Base-by-base conservation (phyloP, 176 grass and related monocot genomes). In the Musa schizocarpa region DNA sequence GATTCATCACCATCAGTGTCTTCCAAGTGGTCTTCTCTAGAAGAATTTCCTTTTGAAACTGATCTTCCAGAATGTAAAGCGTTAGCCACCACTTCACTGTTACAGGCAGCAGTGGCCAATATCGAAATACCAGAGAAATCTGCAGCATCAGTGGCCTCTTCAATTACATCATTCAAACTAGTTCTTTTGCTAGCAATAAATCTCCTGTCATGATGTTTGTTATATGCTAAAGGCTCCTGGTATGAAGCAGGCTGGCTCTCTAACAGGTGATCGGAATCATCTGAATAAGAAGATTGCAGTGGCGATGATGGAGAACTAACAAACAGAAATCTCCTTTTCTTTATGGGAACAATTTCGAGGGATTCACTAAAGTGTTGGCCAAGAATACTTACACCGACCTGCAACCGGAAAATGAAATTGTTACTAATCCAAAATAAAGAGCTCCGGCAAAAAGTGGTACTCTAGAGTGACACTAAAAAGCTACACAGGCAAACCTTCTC, bases 121-220 rank as follows among this genome's bases (percentile, higher is more conserved):
- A 94, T 94, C 65, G 88, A 89, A 87, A 99, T 99, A 80, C 95
- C 95, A 84, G 90, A 99, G 84, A 99, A 99, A 94, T 99, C 90
- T 65, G 27, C 86, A 54, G 29, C 65, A n/a, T 76, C 82, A 74
- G 76, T 87, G 69, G 9, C 11, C 22, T 73, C 53, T 57, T 51
- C 83, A 23, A 65, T 87, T 24, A 75, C 71, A 21, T 78, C 84
- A 49, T 34, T 78, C n/a, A 43, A 74, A 67, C 17, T 56, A 58
- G 25, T 11, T 43, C 16, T 48, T 29, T 89, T 80, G 71, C 34
- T 54, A 71, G 14, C 58, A 56, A 63, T 54, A 50, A 55, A 69
- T 80, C 69, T 87, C 65, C 50, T 74, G 43, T 89, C 79, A n/a
- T 5, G 81, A 57, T 67, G 14, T 62, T 93, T 84, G 63, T 63